Evolutionary conservation across 2,329 filamentous ascomycete species (phyloP).

Genomic region (Epicoccum nigrum): DNA sequence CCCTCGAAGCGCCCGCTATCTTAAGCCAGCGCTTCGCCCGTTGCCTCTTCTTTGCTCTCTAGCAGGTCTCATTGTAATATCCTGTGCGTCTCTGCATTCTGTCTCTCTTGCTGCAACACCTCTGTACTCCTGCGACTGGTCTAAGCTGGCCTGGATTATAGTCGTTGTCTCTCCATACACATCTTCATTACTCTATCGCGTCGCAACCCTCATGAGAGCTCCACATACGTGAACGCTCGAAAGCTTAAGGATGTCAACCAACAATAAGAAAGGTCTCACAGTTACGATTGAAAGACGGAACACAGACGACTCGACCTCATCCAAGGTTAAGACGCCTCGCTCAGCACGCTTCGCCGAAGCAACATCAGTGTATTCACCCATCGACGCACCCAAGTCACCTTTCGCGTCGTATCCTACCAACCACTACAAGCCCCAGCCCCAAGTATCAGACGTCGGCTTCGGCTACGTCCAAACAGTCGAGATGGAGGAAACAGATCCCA

Average conservation of each 20-base stretch:
- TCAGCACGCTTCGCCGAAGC: conserved; percentile 82
- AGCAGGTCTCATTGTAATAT: conserved; percentile 53
- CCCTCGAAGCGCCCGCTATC: conserved; percentile 48
- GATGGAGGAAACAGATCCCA: conserved; percentile 58
- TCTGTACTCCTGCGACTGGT: conserved; percentile 39
- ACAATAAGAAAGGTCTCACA: conserved; percentile 51
- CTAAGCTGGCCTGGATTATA: conserved; percentile 49
- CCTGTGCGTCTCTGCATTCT: conserved; percentile 40
- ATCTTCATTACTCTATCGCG: conserved; percentile 20
- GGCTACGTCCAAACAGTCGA: conserved; percentile 75
- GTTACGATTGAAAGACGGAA: conserved; percentile 51
- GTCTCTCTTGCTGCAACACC: conserved; percentile 30
- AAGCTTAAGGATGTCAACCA: conserved; percentile 54
- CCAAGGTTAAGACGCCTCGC: conserved; percentile 67
- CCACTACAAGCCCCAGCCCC: conserved; percentile 65
- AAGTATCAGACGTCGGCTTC: conserved; percentile 88
- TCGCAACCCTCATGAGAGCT: conserved; percentile 39
- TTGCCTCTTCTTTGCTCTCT: conserved; percentile 43
- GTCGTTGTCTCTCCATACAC: conserved; percentile 41
- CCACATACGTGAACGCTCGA: conserved; percentile 35
- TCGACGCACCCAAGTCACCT: conserved; percentile 61
- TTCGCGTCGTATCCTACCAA: conserved; percentile 61
- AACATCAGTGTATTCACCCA: conserved; percentile 77
- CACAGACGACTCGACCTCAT: conserved; percentile 48
- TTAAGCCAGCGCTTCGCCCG: conserved; percentile 50